Evolutionary conservation across 2,329 filamentous ascomycete species (phyloP).

Genomic region (Clarireedia homoeocarpa): DNA sequence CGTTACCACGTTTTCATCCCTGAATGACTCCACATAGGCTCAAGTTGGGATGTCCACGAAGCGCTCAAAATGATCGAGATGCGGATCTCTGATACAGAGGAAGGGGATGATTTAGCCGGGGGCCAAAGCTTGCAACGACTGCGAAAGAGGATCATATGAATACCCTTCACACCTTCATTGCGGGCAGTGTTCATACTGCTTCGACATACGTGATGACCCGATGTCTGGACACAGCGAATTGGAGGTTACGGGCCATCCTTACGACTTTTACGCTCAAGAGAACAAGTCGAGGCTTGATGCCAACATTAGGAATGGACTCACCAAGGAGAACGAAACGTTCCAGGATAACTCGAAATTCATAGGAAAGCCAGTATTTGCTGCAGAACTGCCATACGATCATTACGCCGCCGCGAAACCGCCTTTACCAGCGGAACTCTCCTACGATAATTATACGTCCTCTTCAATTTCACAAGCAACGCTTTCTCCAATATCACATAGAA

Average conservation of each 20-base stretch:
- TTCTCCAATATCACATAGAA: background rate
- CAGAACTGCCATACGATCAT: background rate
- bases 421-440: background rate
- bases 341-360: conserved; percentile 2
- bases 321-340: background rate
- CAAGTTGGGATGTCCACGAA: background rate
- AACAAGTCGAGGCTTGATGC: background rate
- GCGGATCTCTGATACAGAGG: background rate
- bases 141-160: background rate
- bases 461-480: background rate
- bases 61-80: conserved; percentile 1
- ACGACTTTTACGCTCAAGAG: background rate
- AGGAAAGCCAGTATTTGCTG: background rate
- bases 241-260: conserved; percentile 1
- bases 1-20: background rate
- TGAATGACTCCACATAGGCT: background rate
- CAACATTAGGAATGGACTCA: background rate
- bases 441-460: background rate
- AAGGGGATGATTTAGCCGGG: no score
- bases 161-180: background rate
- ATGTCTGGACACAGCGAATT: conserved; percentile 3
- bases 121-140: background rate
- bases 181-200: background rate
- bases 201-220: conserved; percentile 1
- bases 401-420: background rate